Conservation (phyloP, 805 yeast species). For the Ogataea saltuana region DNA sequence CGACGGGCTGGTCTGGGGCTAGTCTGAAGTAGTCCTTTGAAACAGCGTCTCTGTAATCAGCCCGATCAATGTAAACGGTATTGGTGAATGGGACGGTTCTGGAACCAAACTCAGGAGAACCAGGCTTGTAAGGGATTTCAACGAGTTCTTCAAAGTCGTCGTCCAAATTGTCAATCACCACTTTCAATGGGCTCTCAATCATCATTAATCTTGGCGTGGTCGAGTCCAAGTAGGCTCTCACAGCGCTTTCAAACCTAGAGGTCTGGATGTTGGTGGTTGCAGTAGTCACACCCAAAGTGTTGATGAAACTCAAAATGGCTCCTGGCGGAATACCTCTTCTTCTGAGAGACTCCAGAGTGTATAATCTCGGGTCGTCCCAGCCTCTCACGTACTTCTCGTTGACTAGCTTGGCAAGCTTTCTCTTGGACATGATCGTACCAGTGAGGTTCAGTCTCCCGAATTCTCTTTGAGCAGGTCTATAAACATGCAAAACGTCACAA, state of each 20-base stretch:
- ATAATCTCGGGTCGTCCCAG: constrained; percentile 98
- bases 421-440: constrained; percentile 91
- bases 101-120: constrained; percentile 71
- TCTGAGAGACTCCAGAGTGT: constrained; percentile 89
- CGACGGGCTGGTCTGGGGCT: constrained; percentile 93
- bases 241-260: constrained; percentile 83
- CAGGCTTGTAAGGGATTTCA: constrained; percentile 88
- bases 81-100: constrained; percentile 76
- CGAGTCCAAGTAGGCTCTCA: constrained; percentile 84
- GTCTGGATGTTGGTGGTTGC: constrained; percentile 89
- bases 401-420: constrained; percentile 93
- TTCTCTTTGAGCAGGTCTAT: constrained; percentile 98
- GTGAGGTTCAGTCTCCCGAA: constrained; percentile 94
- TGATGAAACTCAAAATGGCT: constrained; percentile 88
- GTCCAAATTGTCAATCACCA: constrained; percentile 76
- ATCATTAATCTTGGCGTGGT: constrained; percentile 95
- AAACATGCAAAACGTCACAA: constrained; percentile 91
- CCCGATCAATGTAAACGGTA: constrained; percentile 78
- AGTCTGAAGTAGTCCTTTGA: constrained; percentile 83
- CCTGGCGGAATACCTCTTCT: constrained; percentile 99
- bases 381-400: constrained; percentile 80
- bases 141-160: constrained; percentile 72
- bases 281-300: constrained; percentile 96
- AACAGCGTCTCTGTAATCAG: constrained; percentile 75
- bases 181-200: constrained; percentile 81